Conservation (phyloP, 2,329 filamentous ascomycete species). For the Capronia epimyces region DNA sequence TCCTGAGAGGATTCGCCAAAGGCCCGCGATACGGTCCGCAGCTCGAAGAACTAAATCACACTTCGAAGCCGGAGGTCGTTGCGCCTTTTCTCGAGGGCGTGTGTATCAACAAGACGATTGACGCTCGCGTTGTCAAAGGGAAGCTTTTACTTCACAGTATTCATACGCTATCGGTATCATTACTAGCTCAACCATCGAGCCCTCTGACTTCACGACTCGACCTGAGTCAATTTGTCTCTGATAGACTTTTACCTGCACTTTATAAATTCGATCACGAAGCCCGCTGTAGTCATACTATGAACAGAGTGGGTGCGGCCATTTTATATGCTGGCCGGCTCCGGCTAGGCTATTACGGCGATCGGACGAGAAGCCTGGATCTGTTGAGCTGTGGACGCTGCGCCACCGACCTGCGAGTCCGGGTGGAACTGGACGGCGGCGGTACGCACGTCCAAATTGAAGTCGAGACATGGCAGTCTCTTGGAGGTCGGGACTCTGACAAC, state of each 20-base stretch:
- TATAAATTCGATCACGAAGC: constrained; percentile 4
- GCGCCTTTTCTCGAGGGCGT: constrained; percentile 8
- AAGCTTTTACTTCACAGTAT: constrained; percentile 15
- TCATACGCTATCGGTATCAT: constrained; percentile 13
- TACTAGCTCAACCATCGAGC: constrained; percentile 3
- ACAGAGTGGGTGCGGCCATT: constrained; percentile 8
- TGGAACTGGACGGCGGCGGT: constrained; percentile 13
- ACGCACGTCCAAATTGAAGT: constrained; percentile 16
- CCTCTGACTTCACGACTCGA: constrained; percentile 6
- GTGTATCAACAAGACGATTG: constrained; percentile 13
- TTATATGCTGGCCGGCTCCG: constrained; percentile 7
- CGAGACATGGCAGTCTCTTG: constrained; percentile 14
- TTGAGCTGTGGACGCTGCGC: constrained; percentile 6
- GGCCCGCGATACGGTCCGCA: constrained; percentile 13
- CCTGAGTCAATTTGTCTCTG: constrained; percentile 4
- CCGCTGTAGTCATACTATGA: constrained; percentile 6
- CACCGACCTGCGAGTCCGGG: constrained; percentile 15
- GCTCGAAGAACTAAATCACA: constrained; percentile 15
- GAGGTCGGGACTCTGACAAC: constrained; percentile 13
- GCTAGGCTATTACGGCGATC: constrained; percentile 6
- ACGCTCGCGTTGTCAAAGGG: constrained; percentile 11
- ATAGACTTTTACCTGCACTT: constrained; percentile 8
- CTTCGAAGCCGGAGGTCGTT: constrained; percentile 6
- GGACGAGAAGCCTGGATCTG: constrained; percentile 9
- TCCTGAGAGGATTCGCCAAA: constrained; percentile 16